Evolutionary conservation across 192 early-diverging fungal genomes (phyloP).

Genomic region (Podila epigama): DNA sequence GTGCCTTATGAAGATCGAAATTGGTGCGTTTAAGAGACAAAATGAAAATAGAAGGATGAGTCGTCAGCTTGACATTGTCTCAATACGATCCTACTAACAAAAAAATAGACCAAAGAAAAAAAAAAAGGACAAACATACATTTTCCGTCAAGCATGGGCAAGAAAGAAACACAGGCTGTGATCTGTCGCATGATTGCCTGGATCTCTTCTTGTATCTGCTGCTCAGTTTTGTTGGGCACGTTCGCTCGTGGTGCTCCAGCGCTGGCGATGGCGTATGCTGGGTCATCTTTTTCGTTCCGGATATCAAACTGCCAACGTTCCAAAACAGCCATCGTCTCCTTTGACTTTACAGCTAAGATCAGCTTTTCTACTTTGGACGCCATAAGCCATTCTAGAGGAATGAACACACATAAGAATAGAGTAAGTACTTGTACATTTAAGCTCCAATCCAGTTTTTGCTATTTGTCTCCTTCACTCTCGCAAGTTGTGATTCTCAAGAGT

Average conservation of each 20-base stretch:
- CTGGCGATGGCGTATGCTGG: background rate
- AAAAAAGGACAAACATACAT: constrained; percentile 59
- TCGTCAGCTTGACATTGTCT: no score
- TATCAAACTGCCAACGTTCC: constrained; percentile 96
- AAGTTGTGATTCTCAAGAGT: no score
- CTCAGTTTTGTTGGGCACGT: constrained; percentile 53
- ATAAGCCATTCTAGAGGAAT: constrained; percentile 78
- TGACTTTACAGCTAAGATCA: constrained; percentile 89
- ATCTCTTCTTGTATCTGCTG: constrained; percentile 79
- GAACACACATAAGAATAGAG: background rate
- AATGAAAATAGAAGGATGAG: background rate
- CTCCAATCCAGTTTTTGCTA: no score
- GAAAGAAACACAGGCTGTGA: constrained; percentile 89
- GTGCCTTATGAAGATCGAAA: constrained; percentile 62
- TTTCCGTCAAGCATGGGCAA: constrained; percentile 88
- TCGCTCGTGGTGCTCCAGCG: background rate
- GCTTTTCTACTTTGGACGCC: constrained; percentile 75
- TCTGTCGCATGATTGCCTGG: constrained; percentile 90
- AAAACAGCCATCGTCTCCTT: constrained; percentile 82
- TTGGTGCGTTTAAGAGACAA: background rate
- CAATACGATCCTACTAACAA: background rate
- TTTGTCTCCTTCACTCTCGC: no score
- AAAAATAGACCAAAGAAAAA: background rate
- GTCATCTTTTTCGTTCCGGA: constrained; percentile 69
- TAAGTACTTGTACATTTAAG: no score